Conservation (phyloP, 208 protist genomes). For the Strigomonas galati region DNA sequence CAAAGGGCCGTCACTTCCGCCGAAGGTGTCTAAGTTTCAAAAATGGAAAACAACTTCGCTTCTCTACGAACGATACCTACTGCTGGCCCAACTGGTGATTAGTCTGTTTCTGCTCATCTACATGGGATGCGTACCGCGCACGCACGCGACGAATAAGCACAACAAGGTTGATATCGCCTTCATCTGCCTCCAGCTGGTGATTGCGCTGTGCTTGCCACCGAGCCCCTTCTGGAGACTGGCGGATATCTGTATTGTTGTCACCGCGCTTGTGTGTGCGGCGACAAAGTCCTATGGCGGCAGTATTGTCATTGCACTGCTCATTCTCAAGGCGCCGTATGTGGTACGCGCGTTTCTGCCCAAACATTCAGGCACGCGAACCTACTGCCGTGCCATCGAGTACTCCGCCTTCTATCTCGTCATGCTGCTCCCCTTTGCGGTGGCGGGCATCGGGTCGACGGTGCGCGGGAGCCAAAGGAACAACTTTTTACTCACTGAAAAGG, state of each 20-base stretch:
- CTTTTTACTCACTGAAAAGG: constrained; percentile 29
- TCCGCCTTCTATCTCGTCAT: constrained; percentile 46
- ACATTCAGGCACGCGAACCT: constrained; percentile 63
- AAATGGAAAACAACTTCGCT: constrained; percentile 17
- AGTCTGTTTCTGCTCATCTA: constrained; percentile 57
- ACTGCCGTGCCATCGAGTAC: constrained; percentile 57
- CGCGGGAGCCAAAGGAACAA: constrained; percentile 28
- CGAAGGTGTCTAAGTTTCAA: constrained; percentile 14
- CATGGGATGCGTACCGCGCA: constrained; percentile 44
- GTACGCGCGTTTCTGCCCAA: constrained; percentile 35
- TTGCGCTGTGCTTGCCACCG: constrained; percentile 31
- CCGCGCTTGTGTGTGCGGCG: constrained; percentile 39
- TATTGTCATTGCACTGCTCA: constrained; percentile 48
- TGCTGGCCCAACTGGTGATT: constrained; percentile 48
- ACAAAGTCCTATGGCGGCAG: constrained; percentile 34
- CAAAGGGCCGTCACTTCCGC: constrained; percentile 4
- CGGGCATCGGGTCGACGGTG: constrained; percentile 49
- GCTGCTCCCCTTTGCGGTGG: constrained; percentile 49
- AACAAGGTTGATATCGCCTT: constrained; percentile 55
- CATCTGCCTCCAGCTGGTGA: constrained; percentile 34
- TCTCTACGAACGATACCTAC: constrained; percentile 19
- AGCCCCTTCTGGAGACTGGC: constrained; percentile 32
- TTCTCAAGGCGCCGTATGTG: constrained; percentile 62
- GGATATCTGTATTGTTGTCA: constrained; percentile 43
- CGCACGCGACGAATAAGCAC: constrained; percentile 20